Percentiles rank a stretch among this genome's conserved stretches.
phyloP scores from a whole-genome alignment of 2,329 filamentous ascomycete species.

The Cucurbitaria berberidis region DNA sequence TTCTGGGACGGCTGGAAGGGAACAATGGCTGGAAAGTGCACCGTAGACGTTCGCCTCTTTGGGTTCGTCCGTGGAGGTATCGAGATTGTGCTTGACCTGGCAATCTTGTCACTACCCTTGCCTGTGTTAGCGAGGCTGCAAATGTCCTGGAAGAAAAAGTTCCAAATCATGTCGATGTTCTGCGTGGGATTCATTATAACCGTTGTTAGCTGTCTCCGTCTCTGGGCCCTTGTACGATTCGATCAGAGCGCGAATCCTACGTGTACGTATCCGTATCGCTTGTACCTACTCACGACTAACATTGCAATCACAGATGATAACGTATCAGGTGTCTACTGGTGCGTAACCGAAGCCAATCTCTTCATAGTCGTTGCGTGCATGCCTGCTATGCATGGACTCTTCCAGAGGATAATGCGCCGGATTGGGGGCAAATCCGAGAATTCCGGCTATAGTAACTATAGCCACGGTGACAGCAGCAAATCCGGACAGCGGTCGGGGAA shows the following conservation, averaged over 20 bases:
- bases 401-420: conserved; percentile 23
- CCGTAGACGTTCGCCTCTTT: conserved; percentile 49
- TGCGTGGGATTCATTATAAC: conserved; percentile 35
- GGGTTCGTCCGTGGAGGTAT: conserved; percentile 45
- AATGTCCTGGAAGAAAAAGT: conserved; percentile 34
- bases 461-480: conserved; percentile 18
- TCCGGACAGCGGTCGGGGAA: conserved; percentile 17
- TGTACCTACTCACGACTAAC: neutral
- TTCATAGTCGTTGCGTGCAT: conserved; percentile 38
- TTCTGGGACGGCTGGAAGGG: conserved; percentile 53
- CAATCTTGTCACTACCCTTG: conserved; percentile 30
- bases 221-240: conserved; percentile 19
- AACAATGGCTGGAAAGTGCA: conserved; percentile 39
- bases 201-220: conserved; percentile 21
- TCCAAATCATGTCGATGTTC: conserved; percentile 39
- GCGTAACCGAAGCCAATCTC: conserved; percentile 33
- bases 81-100: conserved; percentile 34
- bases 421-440: too few relatives aligned
- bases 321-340: conserved; percentile 33
- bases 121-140: conserved; percentile 29
- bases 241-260: conserved; percentile 21
- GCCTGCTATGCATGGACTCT: conserved; percentile 32
- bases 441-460: conserved; percentile 14
- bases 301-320: conserved; percentile 28
- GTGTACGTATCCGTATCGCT: neutral